phyloP scores from a whole-genome alignment of 1,284 basidiomycete genomes.

The Puccinia brachypodii region DNA sequence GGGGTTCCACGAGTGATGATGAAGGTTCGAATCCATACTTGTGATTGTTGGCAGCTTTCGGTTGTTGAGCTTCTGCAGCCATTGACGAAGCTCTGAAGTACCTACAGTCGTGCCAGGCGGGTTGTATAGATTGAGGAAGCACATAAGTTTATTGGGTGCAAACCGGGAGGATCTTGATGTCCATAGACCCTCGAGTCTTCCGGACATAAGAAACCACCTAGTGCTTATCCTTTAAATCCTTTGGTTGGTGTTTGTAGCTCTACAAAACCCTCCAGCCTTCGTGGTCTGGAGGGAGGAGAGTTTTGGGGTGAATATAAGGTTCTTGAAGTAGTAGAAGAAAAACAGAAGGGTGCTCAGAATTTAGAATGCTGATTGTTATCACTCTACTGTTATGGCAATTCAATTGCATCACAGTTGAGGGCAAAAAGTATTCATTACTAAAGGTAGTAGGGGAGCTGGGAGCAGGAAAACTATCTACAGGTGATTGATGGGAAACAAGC shows the following conservation, averaged over 20 bases:
- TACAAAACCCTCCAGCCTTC: neutral
- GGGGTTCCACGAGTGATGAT: slow-evolving; percentile 15
- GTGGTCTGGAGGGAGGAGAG: neutral
- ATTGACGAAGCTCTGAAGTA: neutral
- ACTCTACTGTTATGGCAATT: slow-evolving; percentile 8
- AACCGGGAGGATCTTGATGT: neutral
- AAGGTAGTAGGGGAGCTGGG: neutral
- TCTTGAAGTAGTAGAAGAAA: no score
- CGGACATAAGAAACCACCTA: neutral
- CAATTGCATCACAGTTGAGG: neutral
- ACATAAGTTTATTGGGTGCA: neutral
- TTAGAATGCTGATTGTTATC: no score
- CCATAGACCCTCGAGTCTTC: neutral
- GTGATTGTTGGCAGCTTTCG: neutral
- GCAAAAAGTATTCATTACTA: neutral
- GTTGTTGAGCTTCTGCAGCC: neutral
- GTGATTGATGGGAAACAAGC: neutral
- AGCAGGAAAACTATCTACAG: neutral
- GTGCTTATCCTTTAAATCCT: neutral
- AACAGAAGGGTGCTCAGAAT: no score
- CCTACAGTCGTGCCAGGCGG: neutral
- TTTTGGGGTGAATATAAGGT: neutral
- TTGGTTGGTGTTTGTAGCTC: neutral
- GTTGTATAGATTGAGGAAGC: neutral
- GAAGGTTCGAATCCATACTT: slow-evolving; percentile 7